Evolutionary conservation across 2,329 filamentous ascomycete species (phyloP), one percentile per base, ranked within the genome.

Genomic region (Byssoonygena ceratinophila): DNA sequence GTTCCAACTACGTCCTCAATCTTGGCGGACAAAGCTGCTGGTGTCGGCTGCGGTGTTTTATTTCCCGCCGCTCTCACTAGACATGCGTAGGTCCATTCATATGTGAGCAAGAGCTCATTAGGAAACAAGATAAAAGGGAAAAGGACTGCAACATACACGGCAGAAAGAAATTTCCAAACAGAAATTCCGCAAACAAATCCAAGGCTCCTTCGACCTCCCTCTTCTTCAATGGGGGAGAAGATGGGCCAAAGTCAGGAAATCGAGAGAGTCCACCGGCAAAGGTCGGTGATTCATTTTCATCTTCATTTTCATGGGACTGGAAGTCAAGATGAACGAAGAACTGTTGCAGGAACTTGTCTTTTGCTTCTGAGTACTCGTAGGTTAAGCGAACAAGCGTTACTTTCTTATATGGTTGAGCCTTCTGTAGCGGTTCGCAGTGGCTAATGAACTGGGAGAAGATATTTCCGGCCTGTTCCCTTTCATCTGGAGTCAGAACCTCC

Each of bases 331-430:
- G 40, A 44, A 39, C 45, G 31, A 54, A 54, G 31, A 54, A 54
- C 31, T 37, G 46, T 32, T 32, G 37, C 32, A 54, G 41, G 31
- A 54, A 54, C 31, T 34, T 51, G 27, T 46, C 51, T 45, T 59
- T 57, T 27, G 55, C 53, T 40, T 51, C 47, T 11, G 53, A 51
- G 43, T 55, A 45, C 46, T 57, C 54, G 45, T 59, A 57, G 25
- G 54, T 59, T 22, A 58, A 51, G 44, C 56, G 58, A 40, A 58
- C 56, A 32, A 59, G 53, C 43, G 58, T 58, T 51, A 58, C 40
- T 41, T 54, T 52, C 46, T 56, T 57, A 54, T 59, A 59, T 32
- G 56, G 58, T 27, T 49, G 34, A 39, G 51, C 34, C 16, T 51
- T 50, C 53, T 58, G 58, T 48, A 49, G 34, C 20, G 53, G 53